Evolutionary conservation across 2,329 filamentous ascomycete genomes (phyloP).

Genomic region (Calonectria hawksworthii): DNA sequence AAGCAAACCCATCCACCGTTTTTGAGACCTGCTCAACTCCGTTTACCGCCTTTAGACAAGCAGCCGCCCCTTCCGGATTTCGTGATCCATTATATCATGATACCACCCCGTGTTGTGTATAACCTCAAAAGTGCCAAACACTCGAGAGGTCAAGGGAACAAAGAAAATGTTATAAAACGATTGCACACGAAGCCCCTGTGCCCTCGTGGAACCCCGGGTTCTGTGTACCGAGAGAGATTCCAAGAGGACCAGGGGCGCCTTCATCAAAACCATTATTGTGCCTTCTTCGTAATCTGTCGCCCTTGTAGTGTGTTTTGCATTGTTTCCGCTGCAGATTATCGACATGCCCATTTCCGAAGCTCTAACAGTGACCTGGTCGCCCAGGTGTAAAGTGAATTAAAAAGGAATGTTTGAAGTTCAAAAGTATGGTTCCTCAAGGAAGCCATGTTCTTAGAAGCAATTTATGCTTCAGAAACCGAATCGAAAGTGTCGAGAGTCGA

Average conservation of each 20-base stretch:
- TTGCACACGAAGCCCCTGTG: neutral
- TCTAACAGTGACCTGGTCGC: neutral
- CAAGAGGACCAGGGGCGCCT: neutral
- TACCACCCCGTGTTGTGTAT: constrained; percentile 19
- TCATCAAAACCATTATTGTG: neutral
- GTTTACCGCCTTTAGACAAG: constrained; percentile 15
- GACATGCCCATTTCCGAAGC: neutral
- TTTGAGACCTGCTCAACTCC: constrained; percentile 24
- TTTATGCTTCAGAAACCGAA: neutral
- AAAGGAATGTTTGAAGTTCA: neutral
- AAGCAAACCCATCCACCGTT: constrained; percentile 20
- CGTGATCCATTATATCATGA: constrained; percentile 26
- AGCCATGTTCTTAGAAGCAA: neutral
- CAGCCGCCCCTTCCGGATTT: constrained; percentile 14
- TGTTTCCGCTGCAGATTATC: constrained; percentile 5
- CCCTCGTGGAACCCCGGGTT: neutral
- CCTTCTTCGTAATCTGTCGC: neutral
- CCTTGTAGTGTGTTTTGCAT: neutral
- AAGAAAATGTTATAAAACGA: constrained; percentile 2
- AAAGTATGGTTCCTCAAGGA: neutral
- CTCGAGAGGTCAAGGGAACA: neutral
- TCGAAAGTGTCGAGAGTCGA: neutral
- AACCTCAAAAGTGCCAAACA: constrained; percentile 18
- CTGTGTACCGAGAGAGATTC: neutral
- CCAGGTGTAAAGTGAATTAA: neutral